These are phyloP conservation scores for Amborella trichopoda DNA, from an alignment of 164 flowering plant species.

Conservation along the genomic window DNA sequence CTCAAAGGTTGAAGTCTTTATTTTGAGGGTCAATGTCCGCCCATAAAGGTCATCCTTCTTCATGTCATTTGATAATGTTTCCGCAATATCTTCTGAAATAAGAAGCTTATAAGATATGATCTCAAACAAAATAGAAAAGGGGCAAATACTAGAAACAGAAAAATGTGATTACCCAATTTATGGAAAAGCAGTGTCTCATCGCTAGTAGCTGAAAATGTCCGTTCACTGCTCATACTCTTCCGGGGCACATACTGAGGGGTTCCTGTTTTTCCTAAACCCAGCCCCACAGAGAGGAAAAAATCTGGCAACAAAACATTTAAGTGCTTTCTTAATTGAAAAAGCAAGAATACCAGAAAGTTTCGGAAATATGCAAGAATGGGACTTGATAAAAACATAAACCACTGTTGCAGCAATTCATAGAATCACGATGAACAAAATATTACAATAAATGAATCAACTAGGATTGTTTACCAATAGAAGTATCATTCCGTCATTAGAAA, in stretches of 20 bases:
- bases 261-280: constrained; percentile 75
- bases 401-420: too few relatives aligned
- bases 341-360: too few relatives aligned
- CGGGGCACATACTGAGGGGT: constrained; percentile 44
- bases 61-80: constrained; percentile 68
- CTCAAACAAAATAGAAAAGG: neutral
- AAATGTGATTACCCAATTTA: constrained; percentile 44
- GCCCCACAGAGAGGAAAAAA: constrained; percentile 79
- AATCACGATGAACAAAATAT: too few relatives aligned
- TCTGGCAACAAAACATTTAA: too few relatives aligned
- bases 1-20: constrained; percentile 94
- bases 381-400: too few relatives aligned
- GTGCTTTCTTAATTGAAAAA: too few relatives aligned
- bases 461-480: too few relatives aligned
- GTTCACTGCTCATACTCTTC: constrained; percentile 85
- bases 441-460: too few relatives aligned
- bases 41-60: constrained; percentile 68
- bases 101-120: constrained; percentile 4
- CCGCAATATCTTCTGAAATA: constrained; percentile 74
- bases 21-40: constrained; percentile 80
- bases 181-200: constrained; percentile 42
- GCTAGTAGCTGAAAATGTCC: constrained; percentile 73
- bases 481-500: too few relatives aligned
- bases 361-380: too few relatives aligned
- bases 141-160: neutral